Percentiles rank a stretch among this genome's conserved stretches.
Conservation (phyloP, 73 alveolate genomes). For the Tetrahymena borealis region DNA sequence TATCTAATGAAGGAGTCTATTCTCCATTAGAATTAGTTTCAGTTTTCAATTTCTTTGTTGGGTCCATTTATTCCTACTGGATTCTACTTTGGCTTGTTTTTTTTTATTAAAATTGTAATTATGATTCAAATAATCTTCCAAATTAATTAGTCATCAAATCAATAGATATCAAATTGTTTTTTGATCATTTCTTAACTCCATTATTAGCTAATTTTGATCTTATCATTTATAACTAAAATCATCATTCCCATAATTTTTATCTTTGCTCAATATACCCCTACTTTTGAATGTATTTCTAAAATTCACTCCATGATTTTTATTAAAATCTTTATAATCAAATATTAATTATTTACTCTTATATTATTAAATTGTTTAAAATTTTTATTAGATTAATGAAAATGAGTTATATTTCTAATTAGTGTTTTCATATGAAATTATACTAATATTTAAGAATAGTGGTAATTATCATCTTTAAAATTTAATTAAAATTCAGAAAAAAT, state of each 20-base stretch:
- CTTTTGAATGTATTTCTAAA: not conserved
- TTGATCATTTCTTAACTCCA: not conserved
- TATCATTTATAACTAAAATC: not conserved
- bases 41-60: not conserved
- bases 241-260: not conserved
- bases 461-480: too few relatives aligned
- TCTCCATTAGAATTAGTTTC: not conserved
- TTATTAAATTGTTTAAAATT: too few relatives aligned
- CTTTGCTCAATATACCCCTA: constrained; percentile 1
- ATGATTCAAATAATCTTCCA: not conserved
- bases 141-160: not conserved
- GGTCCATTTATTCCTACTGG: not conserved
- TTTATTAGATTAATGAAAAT: too few relatives aligned
- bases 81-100: not conserved
- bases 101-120: not conserved
- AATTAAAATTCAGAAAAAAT: too few relatives aligned
- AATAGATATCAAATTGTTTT: not conserved
- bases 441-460: too few relatives aligned
- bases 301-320: too few relatives aligned
- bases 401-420: too few relatives aligned
- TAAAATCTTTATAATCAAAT: too few relatives aligned
- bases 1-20: not conserved
- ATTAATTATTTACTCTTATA: too few relatives aligned
- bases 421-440: too few relatives aligned
- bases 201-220: not conserved